Evolutionary conservation across 345 rosid genomes (phyloP).

Genomic region (Brassica incana): DNA sequence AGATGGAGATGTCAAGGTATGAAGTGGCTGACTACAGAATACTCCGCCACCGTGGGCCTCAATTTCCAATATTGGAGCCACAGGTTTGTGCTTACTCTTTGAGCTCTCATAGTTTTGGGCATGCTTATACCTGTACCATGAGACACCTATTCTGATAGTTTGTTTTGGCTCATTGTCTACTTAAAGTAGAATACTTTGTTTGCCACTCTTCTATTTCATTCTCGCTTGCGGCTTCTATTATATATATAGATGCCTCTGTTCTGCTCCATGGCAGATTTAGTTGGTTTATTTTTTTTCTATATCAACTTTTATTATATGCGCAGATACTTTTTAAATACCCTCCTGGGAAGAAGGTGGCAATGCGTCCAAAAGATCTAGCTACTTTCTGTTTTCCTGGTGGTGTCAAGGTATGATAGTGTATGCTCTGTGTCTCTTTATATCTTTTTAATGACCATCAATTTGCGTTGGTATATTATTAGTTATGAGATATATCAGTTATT

Average conservation of each 20-base stretch:
- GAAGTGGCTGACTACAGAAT: slow-evolving; percentile 53
- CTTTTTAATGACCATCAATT: background rate
- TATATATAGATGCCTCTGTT: background rate
- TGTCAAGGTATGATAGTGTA: slow-evolving; percentile 63
- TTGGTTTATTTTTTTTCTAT: slow-evolving; percentile 24
- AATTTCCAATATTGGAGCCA: slow-evolving; percentile 74
- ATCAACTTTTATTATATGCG: slow-evolving; percentile 24
- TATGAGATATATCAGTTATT: background rate
- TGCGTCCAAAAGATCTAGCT: slow-evolving; percentile 83
- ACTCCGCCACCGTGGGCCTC: slow-evolving; percentile 61
- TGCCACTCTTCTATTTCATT: slow-evolving; percentile 1
- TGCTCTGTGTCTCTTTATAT: slow-evolving; percentile 6
- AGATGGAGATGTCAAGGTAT: slow-evolving; percentile 59
- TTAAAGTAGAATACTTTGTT: background rate
- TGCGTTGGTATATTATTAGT: slow-evolving; percentile 7
- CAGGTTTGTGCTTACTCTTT: slow-evolving; percentile 57
- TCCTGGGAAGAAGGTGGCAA: slow-evolving; percentile 76
- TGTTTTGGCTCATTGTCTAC: background rate
- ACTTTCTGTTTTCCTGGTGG: slow-evolving; percentile 96
- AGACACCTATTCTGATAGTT: background rate
- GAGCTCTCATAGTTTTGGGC: background rate
- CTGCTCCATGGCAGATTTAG: slow-evolving; percentile 1
- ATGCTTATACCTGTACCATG: slow-evolving; percentile 15
- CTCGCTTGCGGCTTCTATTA: background rate
- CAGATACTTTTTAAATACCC: slow-evolving; percentile 92